A percentile compares a stretch with the other conserved stretches of the same genome.
phyloP scores from a whole-genome alignment of 75 land plant genomes.

The Chamaecyparis obtusa region DNA sequence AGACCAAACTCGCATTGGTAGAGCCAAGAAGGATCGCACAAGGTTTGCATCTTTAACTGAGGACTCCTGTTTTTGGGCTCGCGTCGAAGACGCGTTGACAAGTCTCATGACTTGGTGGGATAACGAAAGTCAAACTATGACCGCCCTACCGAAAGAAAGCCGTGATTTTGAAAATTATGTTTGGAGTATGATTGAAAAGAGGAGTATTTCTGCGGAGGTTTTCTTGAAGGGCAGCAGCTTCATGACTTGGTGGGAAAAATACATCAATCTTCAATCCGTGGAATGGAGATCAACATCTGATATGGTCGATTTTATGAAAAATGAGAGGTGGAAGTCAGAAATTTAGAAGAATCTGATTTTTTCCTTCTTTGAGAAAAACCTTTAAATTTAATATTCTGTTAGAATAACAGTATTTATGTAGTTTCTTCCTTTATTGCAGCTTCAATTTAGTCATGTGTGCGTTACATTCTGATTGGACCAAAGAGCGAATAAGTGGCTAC shows the following conservation, averaged over 20 bases:
- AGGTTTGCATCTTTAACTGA: conserved; percentile 1
- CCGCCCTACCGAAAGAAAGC: not conserved
- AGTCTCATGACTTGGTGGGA: no score
- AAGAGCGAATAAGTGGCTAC: no score
- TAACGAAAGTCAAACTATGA: not conserved
- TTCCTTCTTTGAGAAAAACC: no score
- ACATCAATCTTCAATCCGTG: not conserved
- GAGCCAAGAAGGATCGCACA: not conserved
- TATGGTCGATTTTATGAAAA: not conserved
- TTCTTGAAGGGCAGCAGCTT: not conserved
- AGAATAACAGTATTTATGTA: no score
- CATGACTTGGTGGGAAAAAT: not conserved
- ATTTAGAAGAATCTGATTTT: no score
- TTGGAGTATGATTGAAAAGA: not conserved
- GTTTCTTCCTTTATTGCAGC: no score
- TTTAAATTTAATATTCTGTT: no score
- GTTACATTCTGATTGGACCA: no score
- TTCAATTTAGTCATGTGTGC: no score
- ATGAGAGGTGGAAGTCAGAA: not conserved
- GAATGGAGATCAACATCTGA: not conserved
- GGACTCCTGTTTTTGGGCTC: conserved; percentile 7
- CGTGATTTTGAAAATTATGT: not conserved
- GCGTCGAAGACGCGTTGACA: not conserved
- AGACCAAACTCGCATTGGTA: not conserved
- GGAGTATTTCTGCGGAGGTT: not conserved